Base-by-base conservation (phyloP, 495 filamentous ascomycete genomes). In the Trichoderma erinaceum region DNA sequence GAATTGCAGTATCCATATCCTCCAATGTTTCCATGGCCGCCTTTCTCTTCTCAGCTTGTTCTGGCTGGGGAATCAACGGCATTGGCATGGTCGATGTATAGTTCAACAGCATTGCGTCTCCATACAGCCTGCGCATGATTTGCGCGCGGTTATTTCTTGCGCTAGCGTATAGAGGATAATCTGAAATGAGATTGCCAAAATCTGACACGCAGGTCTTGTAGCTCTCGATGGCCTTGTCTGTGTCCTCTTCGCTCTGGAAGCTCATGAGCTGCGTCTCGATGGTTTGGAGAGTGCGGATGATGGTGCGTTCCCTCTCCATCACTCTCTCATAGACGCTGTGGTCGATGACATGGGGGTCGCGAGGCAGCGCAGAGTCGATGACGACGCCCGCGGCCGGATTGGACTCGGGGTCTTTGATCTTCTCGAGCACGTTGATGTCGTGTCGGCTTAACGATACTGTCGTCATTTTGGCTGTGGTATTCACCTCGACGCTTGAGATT, bases 131-230 rank as follows among this genome's bases (percentile, higher is more conserved):
- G 7, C 92, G 83, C 0, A 86, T 70, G 16, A 87, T 84, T 70
- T 95, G 92, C 5, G 90, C 92, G 56, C 90, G 83, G 74, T 97
- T 96, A 69, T 89, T 89, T 69, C 87, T 85, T 0, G 86, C 89
- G 61, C 88, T 87, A 2, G 92, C 90, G 71, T 95, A 96, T 8
- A 77, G 77, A 2, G 89, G 91, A 64, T 88, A 72, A 21, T 83
- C 71, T 3, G 70, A 69, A 43, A 92, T 83, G 1, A 96, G 77
- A 11, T 75, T 68, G 23, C 80, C 79, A 4, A 95, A 79, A 10
- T 67, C 73, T 12, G 73, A 70, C 63, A 84, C 72, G 61, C 78
- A 78, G 43, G 73, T 65, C 13, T 74, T 77, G 66, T 85, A 85
- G 52, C 75, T 77, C 1, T 68, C 67, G 43, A 72, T 70, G 16